Conservation (phyloP, 352 stramenopile genomes). For the Globisporangium spinosum region DNA sequence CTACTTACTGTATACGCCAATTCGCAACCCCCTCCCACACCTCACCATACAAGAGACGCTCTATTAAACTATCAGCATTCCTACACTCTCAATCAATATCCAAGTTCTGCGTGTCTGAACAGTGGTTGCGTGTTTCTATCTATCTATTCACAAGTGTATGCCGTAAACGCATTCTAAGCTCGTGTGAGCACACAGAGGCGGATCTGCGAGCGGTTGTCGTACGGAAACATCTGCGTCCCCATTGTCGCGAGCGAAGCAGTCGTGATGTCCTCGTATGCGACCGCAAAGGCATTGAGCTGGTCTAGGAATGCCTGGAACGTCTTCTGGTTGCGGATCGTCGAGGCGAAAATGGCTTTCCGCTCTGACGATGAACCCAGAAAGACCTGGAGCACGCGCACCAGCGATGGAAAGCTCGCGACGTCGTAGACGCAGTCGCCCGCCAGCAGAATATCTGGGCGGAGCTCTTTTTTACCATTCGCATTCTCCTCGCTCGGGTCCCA, state of each 20-base stretch:
- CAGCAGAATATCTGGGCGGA: conserved; percentile 49
- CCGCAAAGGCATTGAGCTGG: conserved; percentile 42
- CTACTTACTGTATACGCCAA: not conserved
- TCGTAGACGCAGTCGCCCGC: conserved; percentile 81
- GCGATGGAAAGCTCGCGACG: conserved; percentile 45
- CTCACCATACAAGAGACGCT: not conserved
- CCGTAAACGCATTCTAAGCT: not conserved
- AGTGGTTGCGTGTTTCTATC: not conserved
- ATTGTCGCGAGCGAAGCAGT: conserved; percentile 34
- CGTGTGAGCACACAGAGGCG: conserved; percentile 41
- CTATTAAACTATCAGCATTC: not conserved
- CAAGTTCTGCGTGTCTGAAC: not conserved
- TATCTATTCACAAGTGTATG: not conserved
- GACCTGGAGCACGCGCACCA: conserved; percentile 53
- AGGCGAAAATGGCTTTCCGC: conserved; percentile 65
- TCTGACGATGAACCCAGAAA: conserved; percentile 34
- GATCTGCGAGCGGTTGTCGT: conserved; percentile 68
- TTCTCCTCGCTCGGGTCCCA: conserved; percentile 40
- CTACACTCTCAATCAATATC: not conserved
- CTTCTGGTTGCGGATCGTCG: conserved; percentile 69
- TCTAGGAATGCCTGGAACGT: conserved; percentile 78
- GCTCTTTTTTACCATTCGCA: conserved; percentile 14
- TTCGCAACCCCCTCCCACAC: not conserved
- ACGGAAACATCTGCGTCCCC: conserved; percentile 41
- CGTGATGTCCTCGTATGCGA: conserved; percentile 70